Evolutionary conservation across 208 protist species (phyloP).

Genomic region (Crithidia bombi): DNA sequence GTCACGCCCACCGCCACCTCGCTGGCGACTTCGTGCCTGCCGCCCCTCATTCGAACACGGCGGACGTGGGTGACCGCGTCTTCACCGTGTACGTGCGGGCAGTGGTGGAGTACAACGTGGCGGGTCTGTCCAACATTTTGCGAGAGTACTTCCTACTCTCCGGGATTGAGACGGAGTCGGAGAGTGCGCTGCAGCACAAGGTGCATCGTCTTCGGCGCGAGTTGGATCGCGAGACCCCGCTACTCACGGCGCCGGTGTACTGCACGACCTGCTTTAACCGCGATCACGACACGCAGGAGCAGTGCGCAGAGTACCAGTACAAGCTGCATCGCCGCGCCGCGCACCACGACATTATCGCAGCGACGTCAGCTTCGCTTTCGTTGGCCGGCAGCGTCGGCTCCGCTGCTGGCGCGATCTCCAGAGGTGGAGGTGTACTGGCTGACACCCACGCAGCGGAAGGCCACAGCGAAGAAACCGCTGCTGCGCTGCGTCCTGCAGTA

Average conservation of each 20-base stretch:
- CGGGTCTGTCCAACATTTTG: slow-evolving; percentile 68
- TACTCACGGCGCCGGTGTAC: slow-evolving; percentile 67
- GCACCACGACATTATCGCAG: slow-evolving; percentile 17
- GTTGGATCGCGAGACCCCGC: slow-evolving; percentile 70
- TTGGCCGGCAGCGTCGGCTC: neutral
- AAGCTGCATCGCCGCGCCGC: slow-evolving; percentile 45
- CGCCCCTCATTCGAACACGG: slow-evolving; percentile 49
- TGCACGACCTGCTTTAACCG: slow-evolving; percentile 77
- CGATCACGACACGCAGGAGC: slow-evolving; percentile 66
- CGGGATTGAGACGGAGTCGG: slow-evolving; percentile 64
- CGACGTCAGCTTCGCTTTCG: neutral
- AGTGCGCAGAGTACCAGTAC: slow-evolving; percentile 81
- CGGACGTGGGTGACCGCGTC: slow-evolving; percentile 60
- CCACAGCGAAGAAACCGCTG: neutral
- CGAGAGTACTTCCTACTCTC: slow-evolving; percentile 85
- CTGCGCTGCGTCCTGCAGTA: neutral
- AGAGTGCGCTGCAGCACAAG: slow-evolving; percentile 86
- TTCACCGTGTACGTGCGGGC: slow-evolving; percentile 79
- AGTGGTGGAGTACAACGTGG: slow-evolving; percentile 58
- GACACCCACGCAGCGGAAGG: neutral
- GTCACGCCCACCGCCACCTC: slow-evolving; percentile 66
- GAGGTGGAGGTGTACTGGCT: too few species aligned
- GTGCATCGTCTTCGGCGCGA: slow-evolving; percentile 84
- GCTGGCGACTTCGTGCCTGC: slow-evolving; percentile 51
- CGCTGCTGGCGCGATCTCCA: too few species aligned